Evolutionary conservation across 305 asterid species (phyloP).

Genomic region (Solanum hybrid): DNA sequence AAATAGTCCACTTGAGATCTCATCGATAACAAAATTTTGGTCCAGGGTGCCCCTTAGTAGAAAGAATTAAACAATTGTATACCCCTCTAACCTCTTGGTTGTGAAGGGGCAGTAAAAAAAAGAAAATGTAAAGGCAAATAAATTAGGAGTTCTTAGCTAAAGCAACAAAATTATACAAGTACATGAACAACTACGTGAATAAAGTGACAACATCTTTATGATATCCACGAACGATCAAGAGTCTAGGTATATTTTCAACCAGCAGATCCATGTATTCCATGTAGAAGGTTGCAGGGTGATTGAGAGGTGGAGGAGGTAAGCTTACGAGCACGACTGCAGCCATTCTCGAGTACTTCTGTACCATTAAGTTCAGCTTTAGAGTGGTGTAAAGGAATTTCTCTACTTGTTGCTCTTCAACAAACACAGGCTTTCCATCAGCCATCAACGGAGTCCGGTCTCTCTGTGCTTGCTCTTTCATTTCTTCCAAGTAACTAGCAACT

Average conservation of each 20-base stretch:
- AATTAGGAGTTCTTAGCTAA: neutral
- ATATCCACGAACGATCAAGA: slow-evolving; percentile 87
- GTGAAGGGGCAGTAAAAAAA: neutral
- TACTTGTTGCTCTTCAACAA: slow-evolving; percentile 70
- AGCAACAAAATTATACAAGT: neutral
- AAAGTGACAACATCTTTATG: slow-evolving; percentile 91
- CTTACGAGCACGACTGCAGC: slow-evolving; percentile 97
- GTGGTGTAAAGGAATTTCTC: slow-evolving; percentile 78
- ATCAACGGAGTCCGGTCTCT: slow-evolving; percentile 47
- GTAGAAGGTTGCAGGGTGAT: slow-evolving; percentile 81
- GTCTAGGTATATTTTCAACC: slow-evolving; percentile 95
- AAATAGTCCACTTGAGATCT: neutral
- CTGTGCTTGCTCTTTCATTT: slow-evolving; percentile 53
- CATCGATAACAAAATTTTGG: neutral
- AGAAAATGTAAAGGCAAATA: neutral
- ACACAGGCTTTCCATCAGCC: slow-evolving; percentile 74
- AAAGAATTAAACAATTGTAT: neutral
- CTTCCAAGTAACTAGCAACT: slow-evolving; percentile 41
- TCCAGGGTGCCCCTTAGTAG: neutral
- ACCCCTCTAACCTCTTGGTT: neutral
- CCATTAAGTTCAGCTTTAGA: slow-evolving; percentile 74
- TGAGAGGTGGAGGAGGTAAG: slow-evolving; percentile 85
- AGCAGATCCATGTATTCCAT: slow-evolving; percentile 96
- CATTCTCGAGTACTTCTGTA: slow-evolving; percentile 82
- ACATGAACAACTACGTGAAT: slow-evolving; percentile 51